phyloP scores from a whole-genome alignment of 2,329 filamentous ascomycete species.

The Mariannaea elegans region DNA sequence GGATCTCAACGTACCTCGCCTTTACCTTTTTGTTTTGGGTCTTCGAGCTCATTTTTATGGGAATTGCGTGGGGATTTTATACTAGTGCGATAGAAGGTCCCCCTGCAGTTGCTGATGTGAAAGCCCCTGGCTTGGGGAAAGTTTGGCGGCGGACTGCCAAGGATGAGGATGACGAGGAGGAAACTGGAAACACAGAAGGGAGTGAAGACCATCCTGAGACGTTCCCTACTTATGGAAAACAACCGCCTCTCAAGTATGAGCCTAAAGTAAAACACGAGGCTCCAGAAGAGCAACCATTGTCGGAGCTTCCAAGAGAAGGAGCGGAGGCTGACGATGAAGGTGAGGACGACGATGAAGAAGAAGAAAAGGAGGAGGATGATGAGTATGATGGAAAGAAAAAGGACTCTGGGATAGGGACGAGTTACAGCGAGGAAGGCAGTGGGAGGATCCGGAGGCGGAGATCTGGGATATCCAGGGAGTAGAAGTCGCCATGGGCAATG shows the following conservation, averaged over 20 bases:
- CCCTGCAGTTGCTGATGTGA: constrained; percentile 16
- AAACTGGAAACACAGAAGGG: constrained; percentile 38
- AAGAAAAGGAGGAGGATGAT: constrained; percentile 43
- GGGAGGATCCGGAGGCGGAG: constrained; percentile 44
- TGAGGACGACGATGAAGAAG: constrained; percentile 45
- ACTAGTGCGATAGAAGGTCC: constrained; percentile 44
- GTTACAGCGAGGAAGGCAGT: constrained; percentile 53
- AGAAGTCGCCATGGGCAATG: neutral
- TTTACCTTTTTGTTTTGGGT: constrained; percentile 81
- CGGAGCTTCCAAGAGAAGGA: constrained; percentile 47
- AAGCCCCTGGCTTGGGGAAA: constrained; percentile 18
- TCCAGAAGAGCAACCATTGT: constrained; percentile 41
- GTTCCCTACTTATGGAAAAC: constrained; percentile 54
- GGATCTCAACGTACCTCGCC: constrained; percentile 72
- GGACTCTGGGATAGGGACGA: constrained; percentile 65
- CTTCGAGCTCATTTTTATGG: constrained; percentile 74
- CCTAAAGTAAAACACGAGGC: constrained; percentile 48
- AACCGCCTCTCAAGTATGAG: constrained; percentile 53
- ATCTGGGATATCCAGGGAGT: constrained; percentile 37
- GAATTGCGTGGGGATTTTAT: constrained; percentile 70
- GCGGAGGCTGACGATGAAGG: constrained; percentile 59
- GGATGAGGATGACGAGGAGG: constrained; percentile 38
- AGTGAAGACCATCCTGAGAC: constrained; percentile 54
- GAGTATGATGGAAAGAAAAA: constrained; percentile 35
- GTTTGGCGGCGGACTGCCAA: constrained; percentile 23